A percentile compares a stretch with the other conserved stretches of the same genome.
phyloP scores from a whole-genome alignment of 192 early-diverging fungal genomes.

The Pecoramyces ruminantium region DNA sequence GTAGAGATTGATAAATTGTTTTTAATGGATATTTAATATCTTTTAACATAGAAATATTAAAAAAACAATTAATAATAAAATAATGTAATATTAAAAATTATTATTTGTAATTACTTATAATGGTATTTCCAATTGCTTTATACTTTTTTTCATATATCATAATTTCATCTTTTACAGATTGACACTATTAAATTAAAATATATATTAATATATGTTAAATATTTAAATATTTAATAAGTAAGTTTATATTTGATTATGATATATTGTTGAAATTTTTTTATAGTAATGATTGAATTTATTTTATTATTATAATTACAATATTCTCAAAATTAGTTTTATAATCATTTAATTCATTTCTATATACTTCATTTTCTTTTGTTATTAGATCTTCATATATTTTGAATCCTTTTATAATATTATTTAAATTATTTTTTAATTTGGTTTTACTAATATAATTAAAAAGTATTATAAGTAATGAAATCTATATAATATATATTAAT shows the following conservation, averaged over 20 bases:
- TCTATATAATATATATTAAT: too few species aligned
- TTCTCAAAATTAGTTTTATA: neutral
- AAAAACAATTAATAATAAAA: too few species aligned
- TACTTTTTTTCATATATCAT: neutral
- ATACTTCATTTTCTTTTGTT: neutral
- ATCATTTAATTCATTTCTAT: neutral
- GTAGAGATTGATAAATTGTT: neutral
- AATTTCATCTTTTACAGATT: neutral
- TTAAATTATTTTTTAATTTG: neutral
- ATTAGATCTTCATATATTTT: neutral
- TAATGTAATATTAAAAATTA: neutral
- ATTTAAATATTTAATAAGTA: too few species aligned
- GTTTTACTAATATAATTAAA: neutral
- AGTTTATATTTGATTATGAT: too few species aligned
- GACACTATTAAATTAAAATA: neutral
- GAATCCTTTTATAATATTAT: neutral
- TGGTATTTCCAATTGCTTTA: neutral
- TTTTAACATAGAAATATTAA: neutral
- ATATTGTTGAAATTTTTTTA: too few species aligned
- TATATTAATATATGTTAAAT: too few species aligned
- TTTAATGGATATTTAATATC: neutral
- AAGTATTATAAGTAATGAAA: too few species aligned
- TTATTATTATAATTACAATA: neutral
- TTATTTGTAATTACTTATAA: neutral
- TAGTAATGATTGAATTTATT: too few species aligned